Evolutionary conservation across 345 rosid species (phyloP).

Genomic region (Durio zibethinus): DNA sequence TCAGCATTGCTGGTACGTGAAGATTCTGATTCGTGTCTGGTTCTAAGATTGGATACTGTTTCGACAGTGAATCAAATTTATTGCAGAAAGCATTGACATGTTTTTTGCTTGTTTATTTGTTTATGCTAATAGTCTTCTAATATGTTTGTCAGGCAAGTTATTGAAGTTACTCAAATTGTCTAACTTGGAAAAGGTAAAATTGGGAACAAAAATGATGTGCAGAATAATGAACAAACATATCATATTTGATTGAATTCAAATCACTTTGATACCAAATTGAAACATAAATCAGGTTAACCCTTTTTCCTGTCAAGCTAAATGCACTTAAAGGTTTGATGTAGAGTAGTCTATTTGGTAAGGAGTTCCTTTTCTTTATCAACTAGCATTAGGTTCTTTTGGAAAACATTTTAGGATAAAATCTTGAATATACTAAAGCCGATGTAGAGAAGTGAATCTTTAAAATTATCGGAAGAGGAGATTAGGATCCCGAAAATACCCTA

Average conservation of each 20-base stretch:
- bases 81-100: background rate
- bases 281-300: too few species aligned
- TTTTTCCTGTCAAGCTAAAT: background rate
- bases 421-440: too few species aligned
- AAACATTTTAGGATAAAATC: too few species aligned
- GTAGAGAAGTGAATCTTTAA: too few species aligned
- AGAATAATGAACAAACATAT: background rate
- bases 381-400: too few species aligned
- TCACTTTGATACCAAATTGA: background rate
- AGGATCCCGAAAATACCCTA: too few species aligned
- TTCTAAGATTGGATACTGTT: slow-evolving; percentile 12
- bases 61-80: background rate
- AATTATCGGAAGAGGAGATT: too few species aligned
- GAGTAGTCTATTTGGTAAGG: too few species aligned
- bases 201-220: background rate
- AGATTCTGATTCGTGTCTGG: slow-evolving; percentile 21
- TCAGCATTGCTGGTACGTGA: slow-evolving; percentile 18
- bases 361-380: too few species aligned
- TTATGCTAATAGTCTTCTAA: background rate
- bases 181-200: background rate
- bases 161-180: background rate
- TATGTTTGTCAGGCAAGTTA: background rate
- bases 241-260: too few species aligned
- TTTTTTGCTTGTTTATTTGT: background rate
- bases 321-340: too few species aligned